These are phyloP conservation scores for Diaporthe capsici DNA, from an alignment of 2,329 filamentous ascomycete species.

Conservation along the genomic window DNA sequence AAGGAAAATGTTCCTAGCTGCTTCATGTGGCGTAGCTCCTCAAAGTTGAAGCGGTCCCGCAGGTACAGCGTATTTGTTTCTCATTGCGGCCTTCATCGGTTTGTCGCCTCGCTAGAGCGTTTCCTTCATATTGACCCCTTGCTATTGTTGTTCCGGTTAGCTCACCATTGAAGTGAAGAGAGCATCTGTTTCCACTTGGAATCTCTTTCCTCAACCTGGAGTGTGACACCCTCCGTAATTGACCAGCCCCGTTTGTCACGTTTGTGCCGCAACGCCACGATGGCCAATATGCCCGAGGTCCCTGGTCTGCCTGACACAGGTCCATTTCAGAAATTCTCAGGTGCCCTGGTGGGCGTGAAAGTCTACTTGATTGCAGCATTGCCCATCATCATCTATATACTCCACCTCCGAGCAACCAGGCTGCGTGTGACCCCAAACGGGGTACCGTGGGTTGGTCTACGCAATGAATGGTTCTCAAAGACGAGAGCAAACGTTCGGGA, in stretches of 20 bases:
- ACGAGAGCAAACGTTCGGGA: slow-evolving; percentile 3
- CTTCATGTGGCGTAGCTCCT: neutral
- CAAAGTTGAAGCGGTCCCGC: neutral
- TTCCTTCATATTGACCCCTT: neutral
- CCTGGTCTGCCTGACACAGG: neutral
- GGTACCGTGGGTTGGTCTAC: slow-evolving; percentile 8
- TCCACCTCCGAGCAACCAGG: slow-evolving; percentile 20
- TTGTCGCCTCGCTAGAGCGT: neutral
- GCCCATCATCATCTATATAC: neutral
- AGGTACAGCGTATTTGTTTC: neutral
- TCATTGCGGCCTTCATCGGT: neutral
- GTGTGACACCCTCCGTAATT: neutral
- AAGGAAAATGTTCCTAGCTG: neutral
- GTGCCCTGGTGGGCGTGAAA: neutral
- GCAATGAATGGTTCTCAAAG: slow-evolving; percentile 13
- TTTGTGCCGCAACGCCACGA: neutral
- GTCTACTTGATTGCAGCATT: neutral
- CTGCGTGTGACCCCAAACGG: neutral
- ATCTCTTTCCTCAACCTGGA: neutral
- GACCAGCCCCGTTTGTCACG: neutral
- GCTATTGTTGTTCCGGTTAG: neutral
- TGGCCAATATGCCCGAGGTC: neutral
- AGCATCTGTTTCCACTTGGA: neutral
- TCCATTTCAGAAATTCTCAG: neutral
- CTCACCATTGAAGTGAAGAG: neutral